Conservation (phyloP, 805 yeast species). For the Brettanomyces bruxellensis region DNA sequence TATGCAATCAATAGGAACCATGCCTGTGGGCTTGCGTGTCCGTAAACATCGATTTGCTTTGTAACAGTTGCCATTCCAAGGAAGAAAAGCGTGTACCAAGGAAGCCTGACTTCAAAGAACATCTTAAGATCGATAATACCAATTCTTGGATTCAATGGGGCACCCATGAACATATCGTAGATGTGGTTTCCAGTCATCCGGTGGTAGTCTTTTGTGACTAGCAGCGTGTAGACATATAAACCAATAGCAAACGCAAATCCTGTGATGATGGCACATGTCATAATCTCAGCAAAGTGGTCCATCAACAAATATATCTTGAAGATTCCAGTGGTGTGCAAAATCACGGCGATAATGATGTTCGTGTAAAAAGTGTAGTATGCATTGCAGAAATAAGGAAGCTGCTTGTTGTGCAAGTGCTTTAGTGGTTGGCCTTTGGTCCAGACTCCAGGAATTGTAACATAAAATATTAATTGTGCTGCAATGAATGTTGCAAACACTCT, state of each 20-base stretch:
- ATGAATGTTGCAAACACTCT: slow-evolving; percentile 63
- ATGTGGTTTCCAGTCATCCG: slow-evolving; percentile 86
- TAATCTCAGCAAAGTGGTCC: slow-evolving; percentile 82
- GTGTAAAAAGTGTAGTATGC: slow-evolving; percentile 80
- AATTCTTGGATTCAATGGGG: slow-evolving; percentile 91
- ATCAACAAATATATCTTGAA: slow-evolving; percentile 68
- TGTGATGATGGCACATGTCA: slow-evolving; percentile 80
- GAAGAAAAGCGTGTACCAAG: slow-evolving; percentile 89
- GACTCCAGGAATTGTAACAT: slow-evolving; percentile 82
- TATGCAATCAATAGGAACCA: slow-evolving; percentile 70
- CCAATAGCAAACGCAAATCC: slow-evolving; percentile 65
- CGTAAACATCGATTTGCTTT: slow-evolving; percentile 75
- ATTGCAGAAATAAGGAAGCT: slow-evolving; percentile 88
- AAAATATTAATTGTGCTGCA: slow-evolving; percentile 59
- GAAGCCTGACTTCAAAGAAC: slow-evolving; percentile 95
- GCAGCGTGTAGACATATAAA: slow-evolving; percentile 61
- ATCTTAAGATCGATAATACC: slow-evolving; percentile 90
- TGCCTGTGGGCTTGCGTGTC: slow-evolving; percentile 71
- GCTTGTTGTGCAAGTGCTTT: slow-evolving; percentile 67
- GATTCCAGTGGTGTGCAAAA: slow-evolving; percentile 63
- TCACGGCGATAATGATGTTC: slow-evolving; percentile 46
- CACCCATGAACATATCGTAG: slow-evolving; percentile 95
- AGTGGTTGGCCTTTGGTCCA: slow-evolving; percentile 95
- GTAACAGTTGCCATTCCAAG: slow-evolving; percentile 64
- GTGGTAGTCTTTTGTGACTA: slow-evolving; percentile 67